These are phyloP conservation scores for Pythium dissimile DNA, from an alignment of 352 stramenopile species.

Conservation along the genomic window DNA sequence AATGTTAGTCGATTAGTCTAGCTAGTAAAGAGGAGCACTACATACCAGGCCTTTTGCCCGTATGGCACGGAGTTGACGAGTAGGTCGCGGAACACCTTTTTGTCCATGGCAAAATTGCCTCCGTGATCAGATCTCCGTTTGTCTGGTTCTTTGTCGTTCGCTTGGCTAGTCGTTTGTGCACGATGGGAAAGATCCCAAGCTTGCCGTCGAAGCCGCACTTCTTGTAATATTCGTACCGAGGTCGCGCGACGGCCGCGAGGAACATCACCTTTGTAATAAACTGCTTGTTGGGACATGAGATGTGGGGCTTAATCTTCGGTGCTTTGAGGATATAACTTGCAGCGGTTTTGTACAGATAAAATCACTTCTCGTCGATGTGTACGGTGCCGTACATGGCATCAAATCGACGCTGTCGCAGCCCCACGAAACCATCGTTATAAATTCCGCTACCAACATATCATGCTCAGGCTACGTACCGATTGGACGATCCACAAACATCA, in stretches of 20 bases:
- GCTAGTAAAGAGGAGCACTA: background rate
- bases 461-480: background rate
- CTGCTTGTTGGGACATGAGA: constrained; percentile 10
- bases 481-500: background rate
- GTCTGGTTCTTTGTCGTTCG: constrained; percentile 8
- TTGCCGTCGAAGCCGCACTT: constrained; percentile 5
- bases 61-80: background rate
- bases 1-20: background rate
- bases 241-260: constrained; percentile 9
- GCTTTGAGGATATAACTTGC: constrained; percentile 11
- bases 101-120: background rate
- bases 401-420: background rate
- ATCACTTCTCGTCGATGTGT: constrained; percentile 27
- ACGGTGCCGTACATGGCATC: constrained; percentile 18
- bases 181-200: constrained; percentile 10
- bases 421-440: background rate
- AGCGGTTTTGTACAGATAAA: constrained; percentile 18
- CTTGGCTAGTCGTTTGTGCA: background rate
- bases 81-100: background rate
- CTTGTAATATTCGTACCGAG: background rate
- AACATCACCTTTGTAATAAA: constrained; percentile 34
- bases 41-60: background rate
- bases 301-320: constrained; percentile 5
- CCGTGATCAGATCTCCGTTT: background rate
- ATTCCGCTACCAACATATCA: background rate